phyloP scores from a whole-genome alignment of 345 rosid species.

The Ceriops decandra region DNA sequence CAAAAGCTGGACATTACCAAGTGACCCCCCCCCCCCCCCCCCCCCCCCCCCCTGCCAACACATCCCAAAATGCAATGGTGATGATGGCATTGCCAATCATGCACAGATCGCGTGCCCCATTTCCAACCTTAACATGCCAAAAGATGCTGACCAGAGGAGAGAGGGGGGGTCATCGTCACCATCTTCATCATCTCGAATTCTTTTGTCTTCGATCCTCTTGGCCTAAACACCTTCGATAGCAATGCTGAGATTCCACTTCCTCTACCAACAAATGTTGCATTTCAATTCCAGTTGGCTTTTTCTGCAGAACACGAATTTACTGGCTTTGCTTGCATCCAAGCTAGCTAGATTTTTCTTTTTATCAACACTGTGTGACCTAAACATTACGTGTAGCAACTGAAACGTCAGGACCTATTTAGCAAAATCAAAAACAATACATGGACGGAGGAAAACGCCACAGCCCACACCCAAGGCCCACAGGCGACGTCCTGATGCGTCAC shows the following conservation, averaged over 20 bases:
- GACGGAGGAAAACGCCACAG: too few species aligned
- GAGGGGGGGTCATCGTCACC: slow-evolving; percentile 2
- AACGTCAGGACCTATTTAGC: too few species aligned
- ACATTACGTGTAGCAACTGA: too few species aligned
- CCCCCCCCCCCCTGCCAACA: not conserved
- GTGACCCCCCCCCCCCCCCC: not conserved
- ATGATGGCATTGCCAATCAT: slow-evolving; percentile 38
- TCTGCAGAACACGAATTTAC: too few species aligned
- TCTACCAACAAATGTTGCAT: too few species aligned
- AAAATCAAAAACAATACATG: too few species aligned
- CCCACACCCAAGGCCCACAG: too few species aligned
- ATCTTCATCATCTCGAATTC: not conserved
- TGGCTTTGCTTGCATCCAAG: too few species aligned
- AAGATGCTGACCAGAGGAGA: slow-evolving; percentile 4
- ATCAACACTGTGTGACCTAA: too few species aligned
- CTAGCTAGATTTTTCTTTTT: too few species aligned
- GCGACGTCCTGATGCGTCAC: too few species aligned
- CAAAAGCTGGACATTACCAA: slow-evolving; percentile 8
- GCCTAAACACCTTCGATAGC: not conserved
- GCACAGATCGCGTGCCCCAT: slow-evolving; percentile 37
- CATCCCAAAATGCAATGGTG: slow-evolving; percentile 1
- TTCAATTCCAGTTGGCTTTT: too few species aligned
- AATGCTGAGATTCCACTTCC: not conserved
- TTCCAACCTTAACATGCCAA: slow-evolving; percentile 19
- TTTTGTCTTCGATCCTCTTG: not conserved